Percentiles rank a stretch among this genome's conserved stretches.
Evolutionary conservation across 208 protist species (phyloP).

Genomic region (Trypanosoma theileri): DNA sequence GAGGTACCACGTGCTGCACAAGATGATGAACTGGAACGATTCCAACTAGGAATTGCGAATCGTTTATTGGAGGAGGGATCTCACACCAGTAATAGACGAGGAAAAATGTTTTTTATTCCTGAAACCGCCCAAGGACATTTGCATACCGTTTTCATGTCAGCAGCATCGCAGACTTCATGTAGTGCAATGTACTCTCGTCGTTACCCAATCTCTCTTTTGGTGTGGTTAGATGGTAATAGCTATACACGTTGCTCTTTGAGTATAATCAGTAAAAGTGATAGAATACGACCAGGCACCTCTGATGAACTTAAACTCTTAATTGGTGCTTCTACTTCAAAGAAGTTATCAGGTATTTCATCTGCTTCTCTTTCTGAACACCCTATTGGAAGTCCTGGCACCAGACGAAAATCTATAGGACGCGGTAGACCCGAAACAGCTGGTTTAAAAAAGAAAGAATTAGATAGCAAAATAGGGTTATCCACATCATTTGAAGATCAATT

Average conservation of each 20-base stretch:
- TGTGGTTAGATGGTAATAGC: constrained; percentile 20
- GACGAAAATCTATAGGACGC: no score
- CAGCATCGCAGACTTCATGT: background rate
- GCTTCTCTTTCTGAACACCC: no score
- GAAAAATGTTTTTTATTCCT: constrained; percentile 23
- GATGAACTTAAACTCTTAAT: background rate
- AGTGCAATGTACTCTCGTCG: background rate
- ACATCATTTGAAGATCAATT: no score
- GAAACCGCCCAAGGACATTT: background rate
- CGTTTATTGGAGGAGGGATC: constrained; percentile 16
- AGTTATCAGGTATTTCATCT: no score
- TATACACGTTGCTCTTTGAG: constrained; percentile 23
- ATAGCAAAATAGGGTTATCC: no score
- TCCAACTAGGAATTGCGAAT: background rate
- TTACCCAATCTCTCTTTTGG: background rate
- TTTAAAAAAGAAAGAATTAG: no score
- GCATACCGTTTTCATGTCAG: background rate
- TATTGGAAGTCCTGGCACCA: no score
- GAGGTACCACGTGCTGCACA: constrained; percentile 2
- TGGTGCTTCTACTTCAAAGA: background rate
- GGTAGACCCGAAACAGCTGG: no score
- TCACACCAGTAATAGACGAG: background rate
- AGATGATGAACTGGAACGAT: background rate
- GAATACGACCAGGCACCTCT: background rate
- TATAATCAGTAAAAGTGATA: background rate